Percentiles rank a stretch among this genome's conserved stretches.
These are phyloP conservation scores for Tricharina praecox DNA, from an alignment of 495 filamentous ascomycete species.

Conservation along the genomic window DNA sequence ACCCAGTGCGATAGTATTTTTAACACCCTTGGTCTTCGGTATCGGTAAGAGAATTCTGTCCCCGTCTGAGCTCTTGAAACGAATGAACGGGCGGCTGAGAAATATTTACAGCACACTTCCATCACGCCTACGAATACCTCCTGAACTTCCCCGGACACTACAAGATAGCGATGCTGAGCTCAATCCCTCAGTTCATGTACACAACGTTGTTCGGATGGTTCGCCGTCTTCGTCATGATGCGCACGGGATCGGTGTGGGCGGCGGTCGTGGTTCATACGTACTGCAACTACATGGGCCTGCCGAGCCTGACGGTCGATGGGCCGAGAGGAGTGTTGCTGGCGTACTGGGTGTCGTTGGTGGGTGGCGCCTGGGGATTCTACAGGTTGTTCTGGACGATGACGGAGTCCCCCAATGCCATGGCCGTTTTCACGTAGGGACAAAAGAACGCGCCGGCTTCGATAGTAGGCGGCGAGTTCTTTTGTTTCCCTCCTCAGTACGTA, in stretches of 20 bases:
- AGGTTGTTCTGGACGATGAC: slow-evolving; percentile 56
- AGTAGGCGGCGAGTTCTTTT: too few relatives aligned
- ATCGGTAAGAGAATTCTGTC: slow-evolving; percentile 30
- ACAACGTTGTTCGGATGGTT: slow-evolving; percentile 88
- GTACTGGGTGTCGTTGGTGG: slow-evolving; percentile 12
- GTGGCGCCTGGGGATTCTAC: slow-evolving; percentile 54
- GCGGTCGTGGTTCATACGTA: slow-evolving; percentile 65
- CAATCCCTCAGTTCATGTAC: slow-evolving; percentile 73
- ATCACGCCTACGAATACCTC: slow-evolving; percentile 91
- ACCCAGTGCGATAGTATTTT: slow-evolving; percentile 47
- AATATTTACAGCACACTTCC: slow-evolving; percentile 49
- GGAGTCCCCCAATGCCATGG: slow-evolving; percentile 37
- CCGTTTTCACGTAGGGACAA: slow-evolving; percentile 17
- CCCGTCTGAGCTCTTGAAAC: background rate
- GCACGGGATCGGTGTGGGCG: slow-evolving; percentile 62
- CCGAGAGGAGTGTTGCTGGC: slow-evolving; percentile 12
- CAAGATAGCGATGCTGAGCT: slow-evolving; percentile 43
- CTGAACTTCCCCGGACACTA: slow-evolving; percentile 57
- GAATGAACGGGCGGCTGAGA: background rate
- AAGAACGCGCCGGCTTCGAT: too few relatives aligned
- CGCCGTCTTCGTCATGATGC: slow-evolving; percentile 76
- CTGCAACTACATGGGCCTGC: slow-evolving; percentile 83
- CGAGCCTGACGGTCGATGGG: slow-evolving; percentile 51
- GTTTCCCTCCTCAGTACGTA: too few relatives aligned
- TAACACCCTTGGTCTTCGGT: slow-evolving; percentile 79